These are phyloP conservation scores for Pichia sp. DNA, from an alignment of 1,139 yeast species.

Conservation along the genomic window DNA sequence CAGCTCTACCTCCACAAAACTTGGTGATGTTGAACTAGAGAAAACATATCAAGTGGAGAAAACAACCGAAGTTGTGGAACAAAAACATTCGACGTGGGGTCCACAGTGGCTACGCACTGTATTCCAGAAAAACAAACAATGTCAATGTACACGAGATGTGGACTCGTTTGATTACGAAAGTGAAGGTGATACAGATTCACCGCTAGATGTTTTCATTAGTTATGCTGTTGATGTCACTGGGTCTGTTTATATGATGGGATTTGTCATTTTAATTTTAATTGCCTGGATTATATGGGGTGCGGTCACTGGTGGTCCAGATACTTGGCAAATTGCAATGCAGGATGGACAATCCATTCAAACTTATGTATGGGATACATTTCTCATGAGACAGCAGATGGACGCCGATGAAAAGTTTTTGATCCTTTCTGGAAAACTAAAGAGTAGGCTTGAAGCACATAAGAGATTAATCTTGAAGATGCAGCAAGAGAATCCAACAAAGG, in stretches of 20 bases:
- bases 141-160: no score
- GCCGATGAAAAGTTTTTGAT: constrained; percentile 17
- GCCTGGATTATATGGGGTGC: constrained; percentile 30
- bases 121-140: no score
- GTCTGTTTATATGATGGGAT: constrained; percentile 22
- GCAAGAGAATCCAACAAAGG: constrained; percentile 1
- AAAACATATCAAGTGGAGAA: no score
- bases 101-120: no score
- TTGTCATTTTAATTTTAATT: constrained; percentile 25
- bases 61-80: no score
- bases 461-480: constrained; percentile 13
- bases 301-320: constrained; percentile 25
- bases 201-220: constrained; percentile 12
- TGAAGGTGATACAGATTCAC: constrained; percentile 9
- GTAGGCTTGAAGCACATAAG: constrained; percentile 24
- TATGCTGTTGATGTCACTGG: constrained; percentile 24
- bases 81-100: no score
- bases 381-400: constrained; percentile 34
- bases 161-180: constrained; percentile 8
- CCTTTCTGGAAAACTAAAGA: constrained; percentile 26
- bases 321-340: constrained; percentile 36
- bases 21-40: no score
- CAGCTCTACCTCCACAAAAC: no score
- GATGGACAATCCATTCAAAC: constrained; percentile 36
- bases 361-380: constrained; percentile 33